Evolutionary conservation across 2,329 filamentous ascomycete species (phyloP).

Genomic region (Colletotrichum sidae): DNA sequence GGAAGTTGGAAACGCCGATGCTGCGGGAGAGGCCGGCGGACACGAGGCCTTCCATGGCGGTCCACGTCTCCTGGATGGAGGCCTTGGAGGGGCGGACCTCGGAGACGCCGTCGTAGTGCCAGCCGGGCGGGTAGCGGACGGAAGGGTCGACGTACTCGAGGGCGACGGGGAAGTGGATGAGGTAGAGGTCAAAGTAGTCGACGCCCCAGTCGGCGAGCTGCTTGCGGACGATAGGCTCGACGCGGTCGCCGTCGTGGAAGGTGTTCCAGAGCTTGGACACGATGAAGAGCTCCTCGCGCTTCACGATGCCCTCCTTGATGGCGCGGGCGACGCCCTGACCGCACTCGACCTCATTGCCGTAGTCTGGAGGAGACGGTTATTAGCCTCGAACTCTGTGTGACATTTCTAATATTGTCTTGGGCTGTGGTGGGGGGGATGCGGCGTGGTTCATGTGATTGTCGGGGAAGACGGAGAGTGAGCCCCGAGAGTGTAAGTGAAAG

Average conservation of each 20-base stretch:
- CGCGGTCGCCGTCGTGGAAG: conserved; percentile 84
- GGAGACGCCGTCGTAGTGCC: conserved; percentile 73
- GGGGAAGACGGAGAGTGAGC: conserved; percentile 11
- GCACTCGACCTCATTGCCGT: conserved; percentile 84
- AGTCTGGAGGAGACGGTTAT: conserved; percentile 64
- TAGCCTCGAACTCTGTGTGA: conserved; percentile 1
- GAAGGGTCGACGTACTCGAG: conserved; percentile 86
- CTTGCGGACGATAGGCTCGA: conserved; percentile 79
- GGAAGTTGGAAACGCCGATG: conserved; percentile 89
- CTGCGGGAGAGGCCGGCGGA: conserved; percentile 74
- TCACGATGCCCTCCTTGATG: conserved; percentile 84
- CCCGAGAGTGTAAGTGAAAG: conserved; percentile 21
- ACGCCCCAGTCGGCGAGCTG: conserved; percentile 86
- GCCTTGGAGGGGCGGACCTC: conserved; percentile 75
- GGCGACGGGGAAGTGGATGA: conserved; percentile 90
- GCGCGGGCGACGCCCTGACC: conserved; percentile 82
- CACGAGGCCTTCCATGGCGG: conserved; percentile 81
- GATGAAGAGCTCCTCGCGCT: conserved; percentile 89
- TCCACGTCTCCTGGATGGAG: conserved; percentile 84
- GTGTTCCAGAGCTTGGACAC: conserved; percentile 94
- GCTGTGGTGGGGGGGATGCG: background rate
- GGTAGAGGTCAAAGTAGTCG: conserved; percentile 91
- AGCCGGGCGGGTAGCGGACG: conserved; percentile 83
- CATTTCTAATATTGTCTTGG: background rate
- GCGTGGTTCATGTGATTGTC: conserved; percentile 3